Evolutionary conservation across 495 filamentous ascomycete genomes (phyloP).

Genomic region (Tuber indicum): DNA sequence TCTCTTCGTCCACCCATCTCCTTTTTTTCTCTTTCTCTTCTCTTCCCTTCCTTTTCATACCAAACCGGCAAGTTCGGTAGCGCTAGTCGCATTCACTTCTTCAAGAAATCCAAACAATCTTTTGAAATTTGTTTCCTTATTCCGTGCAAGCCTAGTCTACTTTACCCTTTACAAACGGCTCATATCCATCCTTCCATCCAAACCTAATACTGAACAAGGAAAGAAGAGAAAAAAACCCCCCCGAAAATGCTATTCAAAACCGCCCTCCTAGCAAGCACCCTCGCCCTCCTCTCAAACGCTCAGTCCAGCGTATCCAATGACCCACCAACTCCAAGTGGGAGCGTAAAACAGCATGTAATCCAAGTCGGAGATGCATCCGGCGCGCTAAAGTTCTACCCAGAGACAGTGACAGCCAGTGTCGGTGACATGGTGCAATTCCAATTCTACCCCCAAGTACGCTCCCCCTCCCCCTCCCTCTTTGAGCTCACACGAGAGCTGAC

Average conservation of each 20-base stretch:
- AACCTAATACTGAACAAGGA: background rate
- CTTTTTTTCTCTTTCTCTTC: background rate
- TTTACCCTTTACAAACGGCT: background rate
- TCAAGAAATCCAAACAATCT: background rate
- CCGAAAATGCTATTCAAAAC: slow-evolving; percentile 35
- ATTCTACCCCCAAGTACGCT: slow-evolving; percentile 47
- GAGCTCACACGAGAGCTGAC: slow-evolving; percentile 12
- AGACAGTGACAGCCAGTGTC: slow-evolving; percentile 41
- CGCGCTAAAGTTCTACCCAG: slow-evolving; percentile 28
- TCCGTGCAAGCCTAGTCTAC: background rate
- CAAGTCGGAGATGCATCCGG: slow-evolving; percentile 24
- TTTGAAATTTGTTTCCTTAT: background rate
- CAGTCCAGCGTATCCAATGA: slow-evolving; percentile 11
- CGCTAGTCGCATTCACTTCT: background rate
- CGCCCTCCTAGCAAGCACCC: slow-evolving; percentile 20
- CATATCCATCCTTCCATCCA: background rate
- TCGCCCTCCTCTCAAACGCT: slow-evolving; percentile 21
- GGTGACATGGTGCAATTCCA: slow-evolving; percentile 53
- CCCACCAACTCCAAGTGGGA: slow-evolving; percentile 14
- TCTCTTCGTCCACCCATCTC: background rate
- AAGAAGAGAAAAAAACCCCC: background rate
- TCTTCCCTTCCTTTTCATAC: background rate
- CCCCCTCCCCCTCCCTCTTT: no score
- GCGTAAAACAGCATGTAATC: slow-evolving; percentile 34
- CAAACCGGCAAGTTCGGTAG: background rate